These are phyloP conservation scores for Cenchrus purpureus DNA, from an alignment of 176 grass and related monocot species.

Conservation along the genomic window DNA sequence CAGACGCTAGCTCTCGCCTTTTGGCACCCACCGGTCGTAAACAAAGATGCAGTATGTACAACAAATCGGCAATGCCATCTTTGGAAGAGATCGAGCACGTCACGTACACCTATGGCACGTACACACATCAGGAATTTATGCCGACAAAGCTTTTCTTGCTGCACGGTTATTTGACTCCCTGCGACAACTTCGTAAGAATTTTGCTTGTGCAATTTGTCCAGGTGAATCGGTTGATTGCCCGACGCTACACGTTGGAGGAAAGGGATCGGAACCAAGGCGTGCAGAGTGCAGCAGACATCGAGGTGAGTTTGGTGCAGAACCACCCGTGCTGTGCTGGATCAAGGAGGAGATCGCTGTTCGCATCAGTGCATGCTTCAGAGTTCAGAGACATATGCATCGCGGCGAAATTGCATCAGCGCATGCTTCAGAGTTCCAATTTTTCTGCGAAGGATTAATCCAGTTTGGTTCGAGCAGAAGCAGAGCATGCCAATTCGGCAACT, in stretches of 20 bases:
- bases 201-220: neutral
- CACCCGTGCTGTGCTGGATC: neutral
- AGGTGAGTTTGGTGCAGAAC: neutral
- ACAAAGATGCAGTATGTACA: neutral
- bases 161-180: neutral
- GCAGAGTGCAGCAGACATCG: neutral
- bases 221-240: neutral
- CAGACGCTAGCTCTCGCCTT: neutral
- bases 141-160: slow-evolving; percentile 33
- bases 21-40: slow-evolving; percentile 31
- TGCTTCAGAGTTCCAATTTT: no score
- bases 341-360: no score
- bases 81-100: neutral
- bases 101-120: neutral
- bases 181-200: neutral
- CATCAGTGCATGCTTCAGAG: no score
- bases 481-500: no score
- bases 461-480: no score
- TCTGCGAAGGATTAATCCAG: no score
- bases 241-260: neutral
- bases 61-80: neutral
- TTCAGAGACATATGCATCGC: no score
- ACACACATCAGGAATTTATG: neutral
- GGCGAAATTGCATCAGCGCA: no score
- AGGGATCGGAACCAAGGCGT: neutral